Conservation (phyloP, 2,329 filamentous ascomycete genomes). For the Scytalidium sp. region DNA sequence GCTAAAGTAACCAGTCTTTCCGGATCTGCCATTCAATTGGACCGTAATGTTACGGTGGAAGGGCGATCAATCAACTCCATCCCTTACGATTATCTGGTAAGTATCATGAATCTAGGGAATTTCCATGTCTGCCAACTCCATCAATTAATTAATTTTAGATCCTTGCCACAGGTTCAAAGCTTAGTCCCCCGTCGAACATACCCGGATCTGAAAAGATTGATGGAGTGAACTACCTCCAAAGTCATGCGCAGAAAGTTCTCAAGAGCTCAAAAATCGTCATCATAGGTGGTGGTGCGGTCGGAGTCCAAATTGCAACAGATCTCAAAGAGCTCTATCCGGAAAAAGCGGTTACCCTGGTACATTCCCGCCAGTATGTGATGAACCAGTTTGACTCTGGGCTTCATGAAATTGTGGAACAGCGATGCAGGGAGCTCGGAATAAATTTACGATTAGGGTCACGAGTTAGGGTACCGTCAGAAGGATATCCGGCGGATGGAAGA, state of each 20-base stretch:
- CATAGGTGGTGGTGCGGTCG: conserved; percentile 45
- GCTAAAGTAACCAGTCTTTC: conserved; percentile 22
- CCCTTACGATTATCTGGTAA: too few species aligned
- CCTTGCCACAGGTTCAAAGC: conserved; percentile 35
- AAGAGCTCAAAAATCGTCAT: conserved; percentile 21
- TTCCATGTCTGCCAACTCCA: conserved; percentile 27
- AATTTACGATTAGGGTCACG: too few species aligned
- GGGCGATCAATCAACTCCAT: conserved; percentile 1
- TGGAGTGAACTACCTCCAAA: conserved; percentile 23
- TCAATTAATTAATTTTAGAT: conserved; percentile 36
- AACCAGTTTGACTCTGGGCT: conserved; percentile 34
- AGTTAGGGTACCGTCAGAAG: too few species aligned
- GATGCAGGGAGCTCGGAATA: too few species aligned
- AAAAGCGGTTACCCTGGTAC: conserved; percentile 44
- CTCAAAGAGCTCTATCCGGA: conserved; percentile 42
- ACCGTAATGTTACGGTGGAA: conserved; percentile 24
- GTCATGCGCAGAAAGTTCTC: conserved; percentile 24
- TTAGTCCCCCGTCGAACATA: conserved; percentile 27
- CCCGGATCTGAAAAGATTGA: conserved; percentile 19
- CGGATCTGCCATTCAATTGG: conserved; percentile 25
- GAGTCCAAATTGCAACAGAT: conserved; percentile 46
- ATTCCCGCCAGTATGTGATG: conserved; percentile 40
- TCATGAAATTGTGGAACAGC: conserved; percentile 16
- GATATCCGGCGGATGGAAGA: too few species aligned
- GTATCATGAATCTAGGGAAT: conserved; percentile 13